phyloP scores from a whole-genome alignment of 345 rosid genomes.

The Anastatica hierochuntica region DNA sequence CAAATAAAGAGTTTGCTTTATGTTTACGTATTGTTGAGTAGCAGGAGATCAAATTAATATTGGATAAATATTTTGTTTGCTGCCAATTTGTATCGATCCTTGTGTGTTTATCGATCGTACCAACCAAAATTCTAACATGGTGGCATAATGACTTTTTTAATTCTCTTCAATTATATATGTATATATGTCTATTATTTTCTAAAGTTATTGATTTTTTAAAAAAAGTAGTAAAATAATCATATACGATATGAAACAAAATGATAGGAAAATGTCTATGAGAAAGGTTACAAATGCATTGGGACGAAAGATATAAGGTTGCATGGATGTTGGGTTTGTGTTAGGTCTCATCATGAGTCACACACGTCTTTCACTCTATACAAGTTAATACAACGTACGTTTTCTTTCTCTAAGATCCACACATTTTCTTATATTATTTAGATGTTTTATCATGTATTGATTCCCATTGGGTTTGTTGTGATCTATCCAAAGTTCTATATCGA shows the following conservation, averaged over 20 bases:
- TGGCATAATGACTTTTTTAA: no score
- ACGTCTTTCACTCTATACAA: slow-evolving; percentile 6
- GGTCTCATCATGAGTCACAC: slow-evolving; percentile 28
- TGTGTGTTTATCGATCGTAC: slow-evolving; percentile 1
- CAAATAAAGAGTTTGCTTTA: background rate
- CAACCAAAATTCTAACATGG: slow-evolving; percentile 13
- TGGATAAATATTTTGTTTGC: background rate
- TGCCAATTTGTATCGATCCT: background rate
- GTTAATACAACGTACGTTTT: slow-evolving; percentile 21
- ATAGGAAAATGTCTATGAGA: slow-evolving; percentile 26
- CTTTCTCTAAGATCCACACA: slow-evolving; percentile 6
- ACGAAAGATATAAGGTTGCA: slow-evolving; percentile 24
- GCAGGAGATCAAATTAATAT: background rate
- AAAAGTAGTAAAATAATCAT: background rate
- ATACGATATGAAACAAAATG: background rate
- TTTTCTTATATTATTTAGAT: background rate
- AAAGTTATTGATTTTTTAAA: background rate
- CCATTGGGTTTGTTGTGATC: no score
- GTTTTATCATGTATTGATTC: background rate
- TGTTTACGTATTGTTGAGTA: background rate
- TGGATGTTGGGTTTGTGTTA: slow-evolving; percentile 31
- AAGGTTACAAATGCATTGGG: slow-evolving; percentile 44
- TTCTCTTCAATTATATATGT: no score
- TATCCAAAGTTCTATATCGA: no score
- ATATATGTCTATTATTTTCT: no score